Conservation (phyloP, 169 alveolate genomes). For the Amoebophrya sp. region DNA sequence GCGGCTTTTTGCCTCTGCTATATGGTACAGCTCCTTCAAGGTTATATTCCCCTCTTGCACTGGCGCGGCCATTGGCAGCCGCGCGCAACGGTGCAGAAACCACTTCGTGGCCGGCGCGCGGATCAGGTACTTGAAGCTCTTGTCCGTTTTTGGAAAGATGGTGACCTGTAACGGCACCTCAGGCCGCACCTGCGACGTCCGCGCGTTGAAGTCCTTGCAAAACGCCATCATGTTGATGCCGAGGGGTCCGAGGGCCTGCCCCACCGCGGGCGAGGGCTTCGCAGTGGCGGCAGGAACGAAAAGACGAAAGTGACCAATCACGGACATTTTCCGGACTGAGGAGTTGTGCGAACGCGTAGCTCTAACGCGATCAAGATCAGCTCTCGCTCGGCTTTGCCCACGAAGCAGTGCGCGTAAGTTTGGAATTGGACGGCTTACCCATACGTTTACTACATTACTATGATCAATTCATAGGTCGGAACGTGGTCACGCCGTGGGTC, state of each 20-base stretch:
- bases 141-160: slow-evolving; percentile 49
- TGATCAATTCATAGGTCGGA: too few species aligned
- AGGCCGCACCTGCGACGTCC: slow-evolving; percentile 46
- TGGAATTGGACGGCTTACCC: too few species aligned
- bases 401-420: too few species aligned
- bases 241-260: slow-evolving; percentile 73
- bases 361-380: background rate
- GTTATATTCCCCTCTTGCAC: slow-evolving; percentile 60
- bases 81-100: slow-evolving; percentile 62
- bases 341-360: background rate
- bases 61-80: slow-evolving; percentile 54
- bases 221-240: slow-evolving; percentile 70
- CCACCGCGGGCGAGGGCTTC: slow-evolving; percentile 70
- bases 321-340: slow-evolving; percentile 21
- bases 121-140: slow-evolving; percentile 54
- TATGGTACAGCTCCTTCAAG: slow-evolving; percentile 57
- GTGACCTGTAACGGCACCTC: slow-evolving; percentile 62
- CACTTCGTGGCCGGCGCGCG: slow-evolving; percentile 68
- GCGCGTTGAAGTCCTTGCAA: slow-evolving; percentile 62
- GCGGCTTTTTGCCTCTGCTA: slow-evolving; percentile 53
- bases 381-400: too few species aligned
- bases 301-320: slow-evolving; percentile 38
- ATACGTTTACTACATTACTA: too few species aligned
- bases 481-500: too few species aligned
- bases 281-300: slow-evolving; percentile 73